Evolutionary conservation across 352 stramenopile genomes (phyloP), one percentile per base, ranked within the genome.

Genomic region (Elongisporangium anandrum): DNA sequence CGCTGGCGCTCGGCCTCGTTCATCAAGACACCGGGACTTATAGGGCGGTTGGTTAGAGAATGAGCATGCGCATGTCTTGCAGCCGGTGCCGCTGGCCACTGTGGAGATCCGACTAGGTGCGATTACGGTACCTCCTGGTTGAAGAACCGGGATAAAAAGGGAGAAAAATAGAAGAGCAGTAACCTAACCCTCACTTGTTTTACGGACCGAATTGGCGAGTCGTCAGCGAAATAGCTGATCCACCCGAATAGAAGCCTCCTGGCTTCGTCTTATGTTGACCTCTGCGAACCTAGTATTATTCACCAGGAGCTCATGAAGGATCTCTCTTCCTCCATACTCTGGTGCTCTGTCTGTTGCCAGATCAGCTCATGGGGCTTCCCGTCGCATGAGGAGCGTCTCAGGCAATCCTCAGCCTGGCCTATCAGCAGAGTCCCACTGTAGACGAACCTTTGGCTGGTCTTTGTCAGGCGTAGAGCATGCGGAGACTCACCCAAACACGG

Each of bases 1-100:
- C 78, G 78, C 64, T 90, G 81, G 12, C 76, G 74, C 57, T 69
- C 72, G n/a, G 29, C 29, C 29, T 41, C 29, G 29, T 41, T 41
- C 29, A 41, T 41, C 29, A n/a, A n/a, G 29, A 2, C 9, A 8
- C 9, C 9, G 29, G 29, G 9, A 41, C 5, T 41, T n/a, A n/a
- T n/a, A n/a, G n/a, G n/a, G n/a, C n/a, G n/a, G 29, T 15, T 41
- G 29, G 29, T 41, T 41, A 41, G 29, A 41, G 29, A 41, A 41
- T 41, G 29, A 41, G 4, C 29, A 41, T 41, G 9, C 5, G 9
- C 29, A 15, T 15, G 29, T 13, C 4, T n/a, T n/a, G n/a, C n/a
- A n/a, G n/a, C n/a, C n/a, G n/a, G n/a, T n/a, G 24, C 24, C 24
- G 24, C 24, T 34, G 24, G 24, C 7, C 24, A 34, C 24, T 34